Conservation (phyloP, 352 stramenopile species). For the Phytophthora pisi region DNA sequence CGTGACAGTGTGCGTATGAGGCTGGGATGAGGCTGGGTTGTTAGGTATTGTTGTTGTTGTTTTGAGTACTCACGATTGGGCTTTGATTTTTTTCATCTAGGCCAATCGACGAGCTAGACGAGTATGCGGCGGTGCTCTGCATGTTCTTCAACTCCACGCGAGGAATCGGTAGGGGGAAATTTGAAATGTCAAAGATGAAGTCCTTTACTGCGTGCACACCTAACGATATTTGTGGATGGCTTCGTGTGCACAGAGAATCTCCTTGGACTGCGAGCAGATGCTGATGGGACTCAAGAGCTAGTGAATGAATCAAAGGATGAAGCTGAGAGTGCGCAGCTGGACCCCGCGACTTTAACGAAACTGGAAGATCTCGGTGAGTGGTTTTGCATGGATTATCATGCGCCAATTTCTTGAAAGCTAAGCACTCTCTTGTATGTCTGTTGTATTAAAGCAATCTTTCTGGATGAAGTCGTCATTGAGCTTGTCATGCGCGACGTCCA, state of each 20-base stretch:
- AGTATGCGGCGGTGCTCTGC: conserved; percentile 73
- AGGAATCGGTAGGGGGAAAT: conserved; percentile 52
- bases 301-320: conserved; percentile 48
- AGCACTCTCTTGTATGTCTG: background rate
- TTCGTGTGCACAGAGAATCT: conserved; percentile 48
- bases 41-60: background rate
- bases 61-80: background rate
- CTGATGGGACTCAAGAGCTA: conserved; percentile 59
- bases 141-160: conserved; percentile 78
- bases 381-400: background rate
- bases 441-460: conserved; percentile 56
- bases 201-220: background rate
- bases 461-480: conserved; percentile 82
- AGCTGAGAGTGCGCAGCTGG: conserved; percentile 27
- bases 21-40: background rate
- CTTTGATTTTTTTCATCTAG: conserved; percentile 22
- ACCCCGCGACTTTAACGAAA: conserved; percentile 41
- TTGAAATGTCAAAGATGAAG: background rate
- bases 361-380: conserved; percentile 62
- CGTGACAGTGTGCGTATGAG: conserved; percentile 50
- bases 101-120: conserved; percentile 63
- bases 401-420: background rate
- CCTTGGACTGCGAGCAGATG: conserved; percentile 54
- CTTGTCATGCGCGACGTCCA: conserved; percentile 81
- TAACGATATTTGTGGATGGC: conserved; percentile 1